A percentile compares a stretch with the other conserved stretches of the same genome.
phyloP scores from a whole-genome alignment of 2,329 filamentous ascomycete species.

The Nannizziopsis arthrosporioides region DNA sequence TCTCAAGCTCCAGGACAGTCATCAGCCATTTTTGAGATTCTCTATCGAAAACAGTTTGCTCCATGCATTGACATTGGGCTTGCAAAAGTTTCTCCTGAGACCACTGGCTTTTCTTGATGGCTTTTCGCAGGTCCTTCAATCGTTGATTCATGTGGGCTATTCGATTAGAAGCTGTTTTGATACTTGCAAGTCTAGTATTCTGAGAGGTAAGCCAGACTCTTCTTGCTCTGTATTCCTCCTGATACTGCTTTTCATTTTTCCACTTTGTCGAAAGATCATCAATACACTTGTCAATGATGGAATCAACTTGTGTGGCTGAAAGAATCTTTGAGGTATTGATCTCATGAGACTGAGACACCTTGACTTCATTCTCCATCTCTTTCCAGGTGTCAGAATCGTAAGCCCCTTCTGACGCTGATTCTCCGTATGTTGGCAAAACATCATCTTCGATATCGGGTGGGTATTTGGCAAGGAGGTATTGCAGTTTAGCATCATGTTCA shows the following conservation, averaged over 20 bases:
- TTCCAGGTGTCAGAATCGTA: constrained; percentile 49
- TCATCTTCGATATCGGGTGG: constrained; percentile 30
- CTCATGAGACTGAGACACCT: constrained; percentile 21
- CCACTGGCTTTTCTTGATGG: constrained; percentile 46
- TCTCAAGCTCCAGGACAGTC: constrained; percentile 28
- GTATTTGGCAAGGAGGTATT: constrained; percentile 35
- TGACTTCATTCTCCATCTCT: constrained; percentile 50
- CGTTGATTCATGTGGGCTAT: constrained; percentile 40
- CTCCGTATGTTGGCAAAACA: constrained; percentile 42
- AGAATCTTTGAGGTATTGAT: constrained; percentile 23
- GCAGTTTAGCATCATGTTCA: constrained; percentile 17
- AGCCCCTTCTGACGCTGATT: constrained; percentile 43
- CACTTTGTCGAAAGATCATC: constrained; percentile 43
- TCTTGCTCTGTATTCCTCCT: constrained; percentile 46
- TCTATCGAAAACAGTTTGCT: constrained; percentile 53
- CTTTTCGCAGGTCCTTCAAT: constrained; percentile 44
- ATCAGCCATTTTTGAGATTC: constrained; percentile 36
- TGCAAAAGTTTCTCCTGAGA: constrained; percentile 42
- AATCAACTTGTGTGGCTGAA: constrained; percentile 38
- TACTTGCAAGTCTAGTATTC: constrained; percentile 31
- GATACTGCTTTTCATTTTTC: constrained; percentile 47
- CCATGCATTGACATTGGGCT: constrained; percentile 47
- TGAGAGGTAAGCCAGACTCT: constrained; percentile 49
- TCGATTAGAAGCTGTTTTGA: constrained; percentile 35
- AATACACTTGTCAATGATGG: constrained; percentile 45